phyloP scores from a whole-genome alignment of 129 eudicot species.

The Flaveria ramosissima region DNA sequence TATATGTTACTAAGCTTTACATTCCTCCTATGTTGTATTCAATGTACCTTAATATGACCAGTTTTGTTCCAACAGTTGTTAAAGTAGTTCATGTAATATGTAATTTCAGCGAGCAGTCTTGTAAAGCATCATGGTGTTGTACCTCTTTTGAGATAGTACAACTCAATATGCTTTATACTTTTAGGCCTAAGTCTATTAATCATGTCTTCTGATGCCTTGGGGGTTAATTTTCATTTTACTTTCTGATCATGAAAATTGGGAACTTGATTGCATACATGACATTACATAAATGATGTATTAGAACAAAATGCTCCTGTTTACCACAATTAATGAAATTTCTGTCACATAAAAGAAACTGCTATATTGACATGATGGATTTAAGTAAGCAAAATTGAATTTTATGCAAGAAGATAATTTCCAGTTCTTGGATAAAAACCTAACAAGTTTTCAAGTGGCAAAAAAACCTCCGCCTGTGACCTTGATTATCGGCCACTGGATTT shows the following conservation, averaged over 20 bases:
- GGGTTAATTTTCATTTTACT: background rate
- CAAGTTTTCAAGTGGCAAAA: too few species aligned
- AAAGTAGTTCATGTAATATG: slow-evolving; percentile 15
- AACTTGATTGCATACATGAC: background rate
- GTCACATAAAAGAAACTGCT: background rate
- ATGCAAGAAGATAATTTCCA: background rate
- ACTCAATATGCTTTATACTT: too few species aligned
- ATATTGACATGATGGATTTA: background rate
- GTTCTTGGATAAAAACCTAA: background rate
- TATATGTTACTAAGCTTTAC: slow-evolving; percentile 36
- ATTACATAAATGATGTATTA: background rate
- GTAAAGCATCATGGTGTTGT: slow-evolving; percentile 4
- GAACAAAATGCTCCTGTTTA: background rate
- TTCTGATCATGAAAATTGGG: background rate
- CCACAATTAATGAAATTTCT: background rate
- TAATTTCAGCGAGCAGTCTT: slow-evolving; percentile 7
- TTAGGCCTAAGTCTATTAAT: too few species aligned
- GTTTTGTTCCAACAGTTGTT: slow-evolving; percentile 19
- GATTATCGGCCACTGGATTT: background rate
- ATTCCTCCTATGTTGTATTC: slow-evolving; percentile 37
- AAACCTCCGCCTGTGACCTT: background rate
- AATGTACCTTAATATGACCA: slow-evolving; percentile 26
- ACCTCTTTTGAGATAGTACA: too few species aligned
- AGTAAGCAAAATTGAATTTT: background rate
- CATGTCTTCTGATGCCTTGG: too few species aligned